Evolutionary conservation across 148 eudicot species (phyloP).

Genomic region (Rhododendron vialii): DNA sequence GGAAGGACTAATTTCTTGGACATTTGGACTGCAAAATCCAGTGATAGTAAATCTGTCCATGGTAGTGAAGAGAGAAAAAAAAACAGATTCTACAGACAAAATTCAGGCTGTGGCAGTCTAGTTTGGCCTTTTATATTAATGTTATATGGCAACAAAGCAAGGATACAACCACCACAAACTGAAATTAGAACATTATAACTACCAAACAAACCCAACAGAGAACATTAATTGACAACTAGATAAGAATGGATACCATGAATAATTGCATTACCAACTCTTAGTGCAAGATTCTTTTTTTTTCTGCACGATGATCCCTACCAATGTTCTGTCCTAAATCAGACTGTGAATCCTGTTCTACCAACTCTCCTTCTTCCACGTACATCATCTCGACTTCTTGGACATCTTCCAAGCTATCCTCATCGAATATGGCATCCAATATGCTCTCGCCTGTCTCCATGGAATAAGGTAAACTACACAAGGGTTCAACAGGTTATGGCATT

Average conservation of each 20-base stretch:
- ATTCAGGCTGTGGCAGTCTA: too few relatives aligned
- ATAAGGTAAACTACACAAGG: constrained; percentile 18
- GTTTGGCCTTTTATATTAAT: too few relatives aligned
- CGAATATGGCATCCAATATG: constrained; percentile 47
- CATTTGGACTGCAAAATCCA: background rate
- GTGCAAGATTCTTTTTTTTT: background rate
- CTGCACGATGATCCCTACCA: constrained; percentile 20
- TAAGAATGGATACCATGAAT: too few relatives aligned
- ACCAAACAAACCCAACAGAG: background rate
- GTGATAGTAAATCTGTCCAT: background rate
- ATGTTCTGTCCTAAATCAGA: constrained; percentile 21
- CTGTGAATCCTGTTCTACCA: constrained; percentile 33
- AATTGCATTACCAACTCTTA: too few relatives aligned
- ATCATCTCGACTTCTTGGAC: constrained; percentile 59
- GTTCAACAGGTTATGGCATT: background rate
- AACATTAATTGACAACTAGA: too few relatives aligned
- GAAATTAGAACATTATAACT: too few relatives aligned
- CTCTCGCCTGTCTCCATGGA: constrained; percentile 59
- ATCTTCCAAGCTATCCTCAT: constrained; percentile 48
- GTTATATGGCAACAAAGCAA: too few relatives aligned
- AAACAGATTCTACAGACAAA: too few relatives aligned
- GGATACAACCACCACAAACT: too few relatives aligned
- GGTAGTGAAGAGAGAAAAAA: too few relatives aligned
- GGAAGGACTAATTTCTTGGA: background rate
- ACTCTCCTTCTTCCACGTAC: constrained; percentile 80